Evolutionary conservation across 2,329 filamentous ascomycete species (phyloP), one percentile per base, ranked within the genome.

Genomic region (Cryphonectria naterciae): DNA sequence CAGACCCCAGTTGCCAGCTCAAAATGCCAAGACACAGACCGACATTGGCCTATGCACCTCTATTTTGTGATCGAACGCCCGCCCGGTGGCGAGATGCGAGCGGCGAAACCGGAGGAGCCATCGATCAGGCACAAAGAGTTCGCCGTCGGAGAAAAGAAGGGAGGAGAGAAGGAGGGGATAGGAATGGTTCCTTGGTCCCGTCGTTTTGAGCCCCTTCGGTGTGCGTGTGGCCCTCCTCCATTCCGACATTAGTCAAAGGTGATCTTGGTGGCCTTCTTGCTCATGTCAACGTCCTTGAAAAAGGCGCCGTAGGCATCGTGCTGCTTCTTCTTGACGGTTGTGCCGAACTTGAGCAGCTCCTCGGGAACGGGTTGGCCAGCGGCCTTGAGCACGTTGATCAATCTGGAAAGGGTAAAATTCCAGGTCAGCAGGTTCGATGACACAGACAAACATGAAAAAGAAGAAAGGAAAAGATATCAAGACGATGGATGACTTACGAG

Each of bases 251-350:
- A 88, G 78, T 97, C 94, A 84, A 98, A 98, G 63, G 90, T 95
- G 79, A 98, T 97, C 86, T 97, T 98, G 70, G 92, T 96, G 39
- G 93, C 91, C 81, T 93, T 91, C 83, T 95, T 92, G 80, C 88
- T 93, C 80, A 91, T 91, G 76, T 93, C 92, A 11, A 93, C 90
- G 76, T 98, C 94, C 83, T 96, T 97, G 86, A 93, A 97, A 80
- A 98, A 98, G 43, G 94, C 94, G 70, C 96, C 96, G 79, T 98
- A 99, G 64, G 93, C 92, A 78, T 94, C 93, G 83, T 99, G 96
- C 65, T 91, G 89, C 94, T 98, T 98, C 89, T 97, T 98, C 89
- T 98, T 99, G 67, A 99, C 96, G 0, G 95, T 98, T 32, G 94
- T 97, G 77, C 96, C 96, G 76, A 98, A 99, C 83, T 97, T 98